These are phyloP conservation scores for Guyanaporus albipodus DNA, from an alignment of 768 basidiomycete genomes.

Conservation along the genomic window DNA sequence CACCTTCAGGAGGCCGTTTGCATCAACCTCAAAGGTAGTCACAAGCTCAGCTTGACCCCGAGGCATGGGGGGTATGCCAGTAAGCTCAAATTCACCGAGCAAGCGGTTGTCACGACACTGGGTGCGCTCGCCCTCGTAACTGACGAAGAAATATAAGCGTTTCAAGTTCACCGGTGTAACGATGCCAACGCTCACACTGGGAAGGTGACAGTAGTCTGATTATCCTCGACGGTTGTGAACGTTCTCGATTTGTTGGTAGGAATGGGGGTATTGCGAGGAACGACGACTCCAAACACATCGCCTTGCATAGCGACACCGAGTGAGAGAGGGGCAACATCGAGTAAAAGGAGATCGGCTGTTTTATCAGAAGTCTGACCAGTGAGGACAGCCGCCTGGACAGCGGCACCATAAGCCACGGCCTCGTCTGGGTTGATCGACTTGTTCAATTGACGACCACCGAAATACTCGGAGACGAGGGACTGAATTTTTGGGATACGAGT, in stretches of 20 bases:
- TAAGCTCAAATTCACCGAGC: conserved; percentile 99
- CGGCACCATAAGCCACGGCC: conserved; percentile 99
- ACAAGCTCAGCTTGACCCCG: conserved; percentile 99
- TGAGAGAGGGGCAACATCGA: conserved; percentile 97
- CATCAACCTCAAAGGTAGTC: conserved; percentile 99
- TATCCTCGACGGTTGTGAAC: conserved; percentile 99
- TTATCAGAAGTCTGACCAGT: conserved; percentile 99
- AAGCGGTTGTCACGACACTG: conserved; percentile 99
- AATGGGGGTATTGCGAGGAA: conserved; percentile 99
- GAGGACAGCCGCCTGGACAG: conserved; percentile 98
- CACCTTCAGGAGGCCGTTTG: conserved; percentile 98
- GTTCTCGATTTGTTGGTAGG: conserved; percentile 98
- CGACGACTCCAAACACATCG: conserved; percentile 99
- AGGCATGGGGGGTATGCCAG: conserved; percentile 97
- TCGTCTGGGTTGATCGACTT: conserved; percentile 99
- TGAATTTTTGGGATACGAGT: conserved; percentile 99
- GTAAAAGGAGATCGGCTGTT: conserved; percentile 96
- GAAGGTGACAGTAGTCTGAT: conserved; percentile 99
- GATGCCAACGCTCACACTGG: conserved; percentile 64
- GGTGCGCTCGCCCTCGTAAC: conserved; percentile 99
- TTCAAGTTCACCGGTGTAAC: not conserved
- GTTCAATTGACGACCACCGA: conserved; percentile 96
- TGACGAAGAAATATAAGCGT: conserved; percentile 24
- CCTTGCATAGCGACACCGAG: conserved; percentile 99
- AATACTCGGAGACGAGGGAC: conserved; percentile 96